Conservation (phyloP, 129 eudicot species). For the Artemisia annua region DNA sequence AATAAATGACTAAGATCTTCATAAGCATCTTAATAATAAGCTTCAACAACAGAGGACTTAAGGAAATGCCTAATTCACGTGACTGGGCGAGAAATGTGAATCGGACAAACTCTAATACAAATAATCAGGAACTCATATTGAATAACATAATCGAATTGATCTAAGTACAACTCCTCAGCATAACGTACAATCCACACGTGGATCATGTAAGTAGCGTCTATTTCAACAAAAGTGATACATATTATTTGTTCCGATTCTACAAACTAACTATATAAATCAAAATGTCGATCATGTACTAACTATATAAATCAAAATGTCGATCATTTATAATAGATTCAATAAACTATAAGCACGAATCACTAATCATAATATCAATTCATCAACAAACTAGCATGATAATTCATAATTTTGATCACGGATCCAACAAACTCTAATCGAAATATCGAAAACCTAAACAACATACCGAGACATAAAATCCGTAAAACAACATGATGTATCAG, state of each 20-base stretch:
- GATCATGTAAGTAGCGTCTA: not conserved
- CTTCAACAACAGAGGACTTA: not conserved
- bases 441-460: no score
- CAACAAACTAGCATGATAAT: no score
- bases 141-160: not conserved
- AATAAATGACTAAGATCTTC: not conserved
- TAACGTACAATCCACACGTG: not conserved
- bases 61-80: not conserved
- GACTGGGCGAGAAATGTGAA: not conserved
- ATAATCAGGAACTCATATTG: not conserved
- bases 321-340: no score
- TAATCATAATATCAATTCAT: not conserved
- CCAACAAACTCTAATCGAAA: no score
- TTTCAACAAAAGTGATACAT: not conserved
- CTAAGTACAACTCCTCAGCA: not conserved
- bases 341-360: not conserved
- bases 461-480: no score
- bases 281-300: conserved; percentile 7
- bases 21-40: not conserved
- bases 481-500: no score
- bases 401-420: not conserved
- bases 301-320: no score
- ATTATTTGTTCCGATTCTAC: not conserved
- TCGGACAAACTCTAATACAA: not conserved
- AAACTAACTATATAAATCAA: not conserved